These are phyloP conservation scores for Sungouiozyma intestinalis DNA, from an alignment of 805 yeast species.

Conservation along the genomic window DNA sequence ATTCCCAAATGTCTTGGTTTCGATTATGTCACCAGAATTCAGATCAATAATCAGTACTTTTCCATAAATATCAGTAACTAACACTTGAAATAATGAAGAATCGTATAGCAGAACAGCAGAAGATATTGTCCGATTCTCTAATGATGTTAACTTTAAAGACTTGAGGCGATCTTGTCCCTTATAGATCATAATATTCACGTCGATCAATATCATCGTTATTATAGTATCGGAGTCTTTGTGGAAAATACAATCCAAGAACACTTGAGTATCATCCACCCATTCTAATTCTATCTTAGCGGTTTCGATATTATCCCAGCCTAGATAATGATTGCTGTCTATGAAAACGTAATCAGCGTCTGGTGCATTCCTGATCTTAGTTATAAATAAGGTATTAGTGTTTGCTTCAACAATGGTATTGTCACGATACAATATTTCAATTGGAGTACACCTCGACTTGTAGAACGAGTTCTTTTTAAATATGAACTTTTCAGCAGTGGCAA, in stretches of 20 bases:
- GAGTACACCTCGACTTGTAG: not conserved
- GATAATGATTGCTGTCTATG: not conserved
- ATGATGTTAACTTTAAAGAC: not conserved
- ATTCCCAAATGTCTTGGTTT: slow-evolving; percentile 5
- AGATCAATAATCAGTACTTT: slow-evolving; percentile 8
- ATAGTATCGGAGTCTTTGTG: slow-evolving; percentile 3
- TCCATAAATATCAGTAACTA: slow-evolving; percentile 15
- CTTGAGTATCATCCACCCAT: not conserved
- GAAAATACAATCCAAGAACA: slow-evolving; percentile 2
- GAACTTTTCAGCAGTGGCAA: not conserved
- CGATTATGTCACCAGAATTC: slow-evolving; percentile 1
- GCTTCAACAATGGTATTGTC: not conserved
- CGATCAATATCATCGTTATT: not conserved
- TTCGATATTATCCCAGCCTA: not conserved
- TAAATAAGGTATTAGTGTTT: too few species aligned
- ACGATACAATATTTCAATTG: not conserved
- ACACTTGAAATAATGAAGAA: not conserved
- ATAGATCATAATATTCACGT: not conserved
- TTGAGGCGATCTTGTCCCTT: not conserved
- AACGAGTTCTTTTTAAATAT: not conserved
- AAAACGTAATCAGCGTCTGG: not conserved
- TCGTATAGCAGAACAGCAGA: not conserved
- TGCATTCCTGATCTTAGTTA: not conserved
- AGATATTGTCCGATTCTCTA: not conserved
- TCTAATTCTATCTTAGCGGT: not conserved